Evolutionary conservation across 2,329 filamentous ascomycete genomes (phyloP), one percentile per base, ranked within the genome.

Genomic region (Parastagonospora avenae): DNA sequence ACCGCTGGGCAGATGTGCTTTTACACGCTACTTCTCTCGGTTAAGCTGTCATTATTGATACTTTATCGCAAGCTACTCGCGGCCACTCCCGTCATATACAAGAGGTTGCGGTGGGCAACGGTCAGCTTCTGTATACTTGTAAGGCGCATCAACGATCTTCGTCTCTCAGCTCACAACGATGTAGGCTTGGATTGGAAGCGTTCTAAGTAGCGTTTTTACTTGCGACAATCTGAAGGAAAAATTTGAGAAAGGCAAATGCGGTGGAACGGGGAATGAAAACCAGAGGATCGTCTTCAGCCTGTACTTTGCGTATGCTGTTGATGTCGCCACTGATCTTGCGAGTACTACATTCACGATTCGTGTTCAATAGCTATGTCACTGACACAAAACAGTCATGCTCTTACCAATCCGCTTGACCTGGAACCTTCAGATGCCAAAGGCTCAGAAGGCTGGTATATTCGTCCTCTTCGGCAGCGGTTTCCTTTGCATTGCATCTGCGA

Each of bases 171-270:
- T 41, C 10, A 55, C 14, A 28, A 12, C 8, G 16, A 27, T 14
- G 10, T 27, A 75, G 68, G 64, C 68, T 10, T 67, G 73, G 44
- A 59, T 74, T 19, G 71, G 73, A 28, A 73, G 70, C 40, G 57
- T 73, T 11, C 40, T 73, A 15, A 64, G 67, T 8, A 73, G 67
- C 24, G 59, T 74, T 41, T 68, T 69, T 5, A 73, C 65, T 7
- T 77, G 74, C 48, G 49, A 65, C 11, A 68, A 66, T 42, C 66
- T 75, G 51, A 63, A 71, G 12, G 68, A 65, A 7, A 75, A 72
- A 64, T 74, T 74, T 32, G 70, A 63, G 12, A 47, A 54, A 16
- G 66, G 65, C 3, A 52, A 45, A 48, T 75, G 72, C 48, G 45
- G 44, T 11, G 46, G 46, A 12, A 60, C 49, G 9, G 37, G 50